Evolutionary conservation across 176 grass and related monocot species (phyloP).

Genomic region (Echinochloa phyllopogon): DNA sequence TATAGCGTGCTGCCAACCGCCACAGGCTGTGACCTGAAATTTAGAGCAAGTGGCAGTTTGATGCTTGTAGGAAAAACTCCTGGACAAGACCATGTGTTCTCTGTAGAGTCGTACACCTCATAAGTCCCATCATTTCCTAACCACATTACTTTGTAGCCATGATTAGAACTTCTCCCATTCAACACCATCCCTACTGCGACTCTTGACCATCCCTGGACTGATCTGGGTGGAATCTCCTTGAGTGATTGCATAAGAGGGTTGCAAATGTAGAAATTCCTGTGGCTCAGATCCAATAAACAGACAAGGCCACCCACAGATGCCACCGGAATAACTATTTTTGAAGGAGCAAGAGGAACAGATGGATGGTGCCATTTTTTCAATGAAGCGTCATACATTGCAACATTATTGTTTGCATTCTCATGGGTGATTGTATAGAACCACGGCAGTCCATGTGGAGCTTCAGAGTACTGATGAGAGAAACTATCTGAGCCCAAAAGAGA

Average conservation of each 20-base stretch:
- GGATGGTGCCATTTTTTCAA: slow-evolving; percentile 83
- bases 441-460: slow-evolving; percentile 61
- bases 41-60: slow-evolving; percentile 79
- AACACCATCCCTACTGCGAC: slow-evolving; percentile 90
- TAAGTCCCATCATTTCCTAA: slow-evolving; percentile 68
- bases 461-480: slow-evolving; percentile 68
- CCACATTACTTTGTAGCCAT: slow-evolving; percentile 95
- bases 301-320: slow-evolving; percentile 94
- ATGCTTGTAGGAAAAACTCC: slow-evolving; percentile 71
- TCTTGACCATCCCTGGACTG: slow-evolving; percentile 80
- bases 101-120: slow-evolving; percentile 79
- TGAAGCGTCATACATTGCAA: slow-evolving; percentile 83
- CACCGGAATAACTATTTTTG: slow-evolving; percentile 83
- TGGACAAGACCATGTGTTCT: slow-evolving; percentile 66
- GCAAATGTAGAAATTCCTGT: slow-evolving; percentile 83
- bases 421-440: slow-evolving; percentile 96
- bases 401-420: slow-evolving; percentile 71
- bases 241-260: slow-evolving; percentile 83
- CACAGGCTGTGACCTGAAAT: slow-evolving; percentile 93
- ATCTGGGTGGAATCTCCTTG: slow-evolving; percentile 83
- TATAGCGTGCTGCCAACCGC: slow-evolving; percentile 80
- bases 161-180: slow-evolving; percentile 59
- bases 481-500: slow-evolving; percentile 71
- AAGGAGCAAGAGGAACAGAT: slow-evolving; percentile 62
- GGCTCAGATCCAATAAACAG: slow-evolving; percentile 86